Evolutionary conservation across 768 basidiomycete species (phyloP).

Genomic region (Tricholoma hemisulphureum): DNA sequence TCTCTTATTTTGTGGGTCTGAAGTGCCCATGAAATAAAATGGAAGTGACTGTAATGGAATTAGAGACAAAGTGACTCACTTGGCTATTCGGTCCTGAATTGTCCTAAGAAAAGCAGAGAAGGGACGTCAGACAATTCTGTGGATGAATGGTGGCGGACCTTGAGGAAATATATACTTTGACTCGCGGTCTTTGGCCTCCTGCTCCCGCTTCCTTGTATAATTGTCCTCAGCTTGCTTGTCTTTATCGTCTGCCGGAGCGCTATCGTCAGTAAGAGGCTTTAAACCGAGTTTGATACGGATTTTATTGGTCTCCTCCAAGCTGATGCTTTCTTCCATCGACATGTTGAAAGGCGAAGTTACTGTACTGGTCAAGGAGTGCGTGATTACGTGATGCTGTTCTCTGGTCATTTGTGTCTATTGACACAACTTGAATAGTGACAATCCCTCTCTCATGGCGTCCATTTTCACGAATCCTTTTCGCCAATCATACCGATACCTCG

Average conservation of each 20-base stretch:
- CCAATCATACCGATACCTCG: slow-evolving; percentile 51
- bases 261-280: slow-evolving; percentile 87
- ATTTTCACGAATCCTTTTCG: slow-evolving; percentile 47
- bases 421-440: too few relatives aligned
- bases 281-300: slow-evolving; percentile 93
- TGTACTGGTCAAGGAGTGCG: slow-evolving; percentile 4
- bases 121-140: slow-evolving; percentile 25
- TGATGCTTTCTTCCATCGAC: slow-evolving; percentile 85
- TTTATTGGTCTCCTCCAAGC: slow-evolving; percentile 93
- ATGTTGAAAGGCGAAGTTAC: slow-evolving; percentile 31
- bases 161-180: slow-evolving; percentile 58
- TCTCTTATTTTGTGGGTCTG: slow-evolving; percentile 34
- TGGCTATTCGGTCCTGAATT: slow-evolving; percentile 75
- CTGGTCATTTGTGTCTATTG: slow-evolving; percentile 13
- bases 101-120: slow-evolving; percentile 46
- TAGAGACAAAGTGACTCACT: slow-evolving; percentile 62
- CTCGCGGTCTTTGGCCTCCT: slow-evolving; percentile 68
- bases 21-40: slow-evolving; percentile 41
- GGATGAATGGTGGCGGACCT: slow-evolving; percentile 3
- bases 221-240: slow-evolving; percentile 88
- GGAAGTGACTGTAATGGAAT: slow-evolving; percentile 42
- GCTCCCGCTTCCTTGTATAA: slow-evolving; percentile 70
- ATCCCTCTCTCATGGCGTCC: slow-evolving; percentile 35
- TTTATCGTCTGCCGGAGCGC: slow-evolving; percentile 63
- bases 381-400: slow-evolving; percentile 20